These are phyloP conservation scores for Aspergillus versicolor DNA, from an alignment of 2,329 filamentous ascomycete species.

Conservation along the genomic window DNA sequence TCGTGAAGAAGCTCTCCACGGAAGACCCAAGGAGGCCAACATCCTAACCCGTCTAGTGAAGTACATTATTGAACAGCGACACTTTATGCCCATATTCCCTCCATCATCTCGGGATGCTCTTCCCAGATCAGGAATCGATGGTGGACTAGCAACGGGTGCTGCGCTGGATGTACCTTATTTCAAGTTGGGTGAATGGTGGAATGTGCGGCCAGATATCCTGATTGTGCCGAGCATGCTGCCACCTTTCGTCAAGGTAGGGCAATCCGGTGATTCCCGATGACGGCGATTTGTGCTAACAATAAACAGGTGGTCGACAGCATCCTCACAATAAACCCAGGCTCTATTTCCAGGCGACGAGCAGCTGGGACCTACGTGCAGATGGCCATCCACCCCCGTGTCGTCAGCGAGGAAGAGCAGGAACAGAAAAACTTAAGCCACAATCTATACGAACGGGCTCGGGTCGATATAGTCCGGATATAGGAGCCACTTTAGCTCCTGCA, in stretches of 20 bases:
- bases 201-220: slow-evolving; percentile 79
- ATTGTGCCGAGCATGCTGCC: slow-evolving; percentile 79
- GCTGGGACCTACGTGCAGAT: slow-evolving; percentile 84
- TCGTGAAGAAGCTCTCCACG: slow-evolving; percentile 67
- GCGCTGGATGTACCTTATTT: slow-evolving; percentile 81
- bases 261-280: background rate
- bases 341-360: slow-evolving; percentile 77
- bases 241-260: slow-evolving; percentile 78
- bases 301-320: slow-evolving; percentile 83
- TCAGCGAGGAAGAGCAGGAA: slow-evolving; percentile 59
- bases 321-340: slow-evolving; percentile 85
- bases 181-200: slow-evolving; percentile 88
- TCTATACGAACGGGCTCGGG: slow-evolving; percentile 77
- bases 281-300: background rate
- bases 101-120: slow-evolving; percentile 68
- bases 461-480: slow-evolving; percentile 81
- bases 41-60: slow-evolving; percentile 69
- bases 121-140: slow-evolving; percentile 62
- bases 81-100: slow-evolving; percentile 88
- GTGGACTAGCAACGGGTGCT: slow-evolving; percentile 66
- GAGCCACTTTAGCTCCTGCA: background rate
- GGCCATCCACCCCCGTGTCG: slow-evolving; percentile 65
- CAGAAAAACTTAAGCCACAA: slow-evolving; percentile 66
- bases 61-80: slow-evolving; percentile 83
- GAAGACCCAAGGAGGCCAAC: slow-evolving; percentile 57